These are phyloP conservation scores for Mycena capillaripes DNA, from an alignment of 768 basidiomycete genomes.

Conservation along the genomic window DNA sequence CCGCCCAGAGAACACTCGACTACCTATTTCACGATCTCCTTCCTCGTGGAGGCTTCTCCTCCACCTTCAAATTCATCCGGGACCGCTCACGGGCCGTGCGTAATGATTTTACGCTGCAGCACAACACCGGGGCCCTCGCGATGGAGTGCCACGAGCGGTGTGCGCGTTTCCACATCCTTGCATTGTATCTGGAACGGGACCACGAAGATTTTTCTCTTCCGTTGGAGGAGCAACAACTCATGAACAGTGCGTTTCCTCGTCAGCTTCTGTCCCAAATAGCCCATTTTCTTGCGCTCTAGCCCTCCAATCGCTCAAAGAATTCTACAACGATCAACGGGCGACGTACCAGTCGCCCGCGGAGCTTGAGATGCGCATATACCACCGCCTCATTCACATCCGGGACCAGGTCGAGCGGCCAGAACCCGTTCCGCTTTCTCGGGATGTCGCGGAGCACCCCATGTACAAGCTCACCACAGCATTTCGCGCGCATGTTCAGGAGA, in stretches of 20 bases:
- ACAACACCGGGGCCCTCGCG: constrained; percentile 78
- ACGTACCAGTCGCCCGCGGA: constrained; percentile 84
- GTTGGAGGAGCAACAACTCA: constrained; percentile 90
- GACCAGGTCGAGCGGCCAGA: constrained; percentile 85
- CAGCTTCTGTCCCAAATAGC: background rate
- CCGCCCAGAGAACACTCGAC: constrained; percentile 81
- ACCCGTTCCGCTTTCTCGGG: constrained; percentile 67
- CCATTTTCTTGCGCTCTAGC: constrained; percentile 60
- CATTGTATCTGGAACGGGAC: constrained; percentile 77
- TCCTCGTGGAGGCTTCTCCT: constrained; percentile 74
- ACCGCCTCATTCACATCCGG: constrained; percentile 91
- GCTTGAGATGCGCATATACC: constrained; percentile 96
- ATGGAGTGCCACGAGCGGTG: constrained; percentile 95
- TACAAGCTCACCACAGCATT: constrained; percentile 89
- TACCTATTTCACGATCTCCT: constrained; percentile 93
- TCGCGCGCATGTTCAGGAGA: constrained; percentile 83
- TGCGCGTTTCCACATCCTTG: constrained; percentile 93
- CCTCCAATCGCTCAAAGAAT: constrained; percentile 92
- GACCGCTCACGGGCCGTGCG: constrained; percentile 93
- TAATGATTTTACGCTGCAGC: constrained; percentile 96
- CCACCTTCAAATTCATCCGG: constrained; percentile 86
- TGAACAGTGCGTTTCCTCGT: constrained; percentile 78
- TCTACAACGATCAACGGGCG: constrained; percentile 87
- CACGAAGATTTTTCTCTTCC: constrained; percentile 69
- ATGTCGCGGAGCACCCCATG: constrained; percentile 79